Conservation (phyloP, 1,139 yeast genomes). For the Diutina mesorugosa region DNA sequence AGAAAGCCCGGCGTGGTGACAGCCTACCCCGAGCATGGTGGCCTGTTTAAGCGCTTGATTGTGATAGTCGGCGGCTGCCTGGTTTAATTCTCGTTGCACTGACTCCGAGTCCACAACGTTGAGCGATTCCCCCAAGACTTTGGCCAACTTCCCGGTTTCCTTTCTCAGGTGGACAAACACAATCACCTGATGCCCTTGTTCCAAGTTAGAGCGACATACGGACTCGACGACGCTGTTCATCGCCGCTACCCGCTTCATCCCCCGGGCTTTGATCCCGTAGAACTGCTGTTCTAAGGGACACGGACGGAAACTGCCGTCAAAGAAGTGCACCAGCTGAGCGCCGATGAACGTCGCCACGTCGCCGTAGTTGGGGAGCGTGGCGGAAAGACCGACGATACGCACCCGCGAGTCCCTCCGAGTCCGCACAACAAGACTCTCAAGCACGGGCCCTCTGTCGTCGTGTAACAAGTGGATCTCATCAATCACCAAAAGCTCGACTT, state of each 20-base stretch:
- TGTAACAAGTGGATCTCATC: conserved; percentile 96
- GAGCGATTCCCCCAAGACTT: neutral
- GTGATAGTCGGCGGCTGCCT: conserved; percentile 7
- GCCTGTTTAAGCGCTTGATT: conserved; percentile 62
- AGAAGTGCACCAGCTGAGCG: conserved; percentile 88
- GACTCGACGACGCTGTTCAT: neutral
- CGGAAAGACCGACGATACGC: conserved; percentile 91
- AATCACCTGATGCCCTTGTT: conserved; percentile 83
- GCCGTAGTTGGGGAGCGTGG: conserved; percentile 84
- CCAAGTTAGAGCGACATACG: conserved; percentile 30
- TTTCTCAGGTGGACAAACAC: conserved; percentile 92
- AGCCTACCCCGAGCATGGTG: conserved; percentile 82
- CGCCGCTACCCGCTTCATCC: neutral
- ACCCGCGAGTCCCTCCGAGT: conserved; percentile 55
- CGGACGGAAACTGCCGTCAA: conserved; percentile 89
- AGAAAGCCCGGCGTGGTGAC: conserved; percentile 95
- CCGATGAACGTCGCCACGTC: conserved; percentile 95
- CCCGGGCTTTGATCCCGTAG: conserved; percentile 43
- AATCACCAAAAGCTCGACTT: conserved; percentile 73
- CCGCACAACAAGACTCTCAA: conserved; percentile 91
- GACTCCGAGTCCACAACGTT: neutral
- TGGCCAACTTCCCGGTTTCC: conserved; percentile 77
- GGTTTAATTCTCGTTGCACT: neutral
- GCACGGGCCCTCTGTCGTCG: conserved; percentile 97
- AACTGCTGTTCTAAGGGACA: conserved; percentile 85